Evolutionary conservation across 2,329 filamentous ascomycete species (phyloP).

Genomic region (Dothistroma pini): DNA sequence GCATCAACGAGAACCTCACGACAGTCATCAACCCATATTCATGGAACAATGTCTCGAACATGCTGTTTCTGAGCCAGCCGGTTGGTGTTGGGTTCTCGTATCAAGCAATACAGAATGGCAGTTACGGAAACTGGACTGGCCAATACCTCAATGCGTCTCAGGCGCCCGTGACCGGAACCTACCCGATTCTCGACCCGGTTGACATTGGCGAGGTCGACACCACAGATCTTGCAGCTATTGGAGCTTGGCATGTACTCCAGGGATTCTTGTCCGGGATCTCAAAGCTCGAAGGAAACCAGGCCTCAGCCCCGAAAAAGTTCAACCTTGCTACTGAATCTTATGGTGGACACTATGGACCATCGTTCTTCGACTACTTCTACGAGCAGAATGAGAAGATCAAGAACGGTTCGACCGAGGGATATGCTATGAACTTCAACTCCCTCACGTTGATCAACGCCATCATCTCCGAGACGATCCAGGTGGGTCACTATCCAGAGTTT

Average conservation of each 20-base stretch:
- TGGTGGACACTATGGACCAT: slow-evolving; percentile 47
- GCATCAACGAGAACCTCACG: slow-evolving; percentile 39
- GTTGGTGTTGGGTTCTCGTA: slow-evolving; percentile 58
- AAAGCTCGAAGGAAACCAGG: slow-evolving; percentile 41
- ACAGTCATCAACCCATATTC: slow-evolving; percentile 51
- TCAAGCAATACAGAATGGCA: slow-evolving; percentile 29
- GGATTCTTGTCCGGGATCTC: slow-evolving; percentile 52
- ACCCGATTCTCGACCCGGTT: slow-evolving; percentile 49
- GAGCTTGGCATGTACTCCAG: slow-evolving; percentile 55
- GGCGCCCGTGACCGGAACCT: slow-evolving; percentile 42
- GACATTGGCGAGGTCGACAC: slow-evolving; percentile 45
- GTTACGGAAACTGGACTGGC: slow-evolving; percentile 36
- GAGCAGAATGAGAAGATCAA: slow-evolving; percentile 50
- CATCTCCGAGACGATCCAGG: slow-evolving; percentile 51
- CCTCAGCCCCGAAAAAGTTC: slow-evolving; percentile 40
- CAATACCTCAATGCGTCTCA: slow-evolving; percentile 44
- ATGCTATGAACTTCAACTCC: slow-evolving; percentile 10
- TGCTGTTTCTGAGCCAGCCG: slow-evolving; percentile 60
- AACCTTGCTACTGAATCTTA: slow-evolving; percentile 17
- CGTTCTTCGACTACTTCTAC: slow-evolving; percentile 55
- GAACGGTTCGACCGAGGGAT: slow-evolving; percentile 9
- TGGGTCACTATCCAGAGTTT: slow-evolving; percentile 50
- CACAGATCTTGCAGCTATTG: slow-evolving; percentile 54
- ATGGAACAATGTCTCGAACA: slow-evolving; percentile 56
- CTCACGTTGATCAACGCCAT: slow-evolving; percentile 56